Evolutionary conservation across 1,284 basidiomycete genomes (phyloP).

Genomic region (Boletus semigastroideus): DNA sequence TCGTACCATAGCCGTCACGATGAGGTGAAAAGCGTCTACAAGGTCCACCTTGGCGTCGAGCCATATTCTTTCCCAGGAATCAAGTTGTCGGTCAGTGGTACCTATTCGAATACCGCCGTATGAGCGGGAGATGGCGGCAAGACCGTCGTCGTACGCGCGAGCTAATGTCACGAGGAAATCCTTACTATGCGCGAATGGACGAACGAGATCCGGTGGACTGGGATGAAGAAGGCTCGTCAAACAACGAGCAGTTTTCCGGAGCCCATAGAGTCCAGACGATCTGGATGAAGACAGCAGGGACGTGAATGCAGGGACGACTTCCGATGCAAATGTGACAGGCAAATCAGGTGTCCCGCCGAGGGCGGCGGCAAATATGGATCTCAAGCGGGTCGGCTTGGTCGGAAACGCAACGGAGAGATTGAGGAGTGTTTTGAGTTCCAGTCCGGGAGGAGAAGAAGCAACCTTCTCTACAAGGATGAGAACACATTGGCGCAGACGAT

Average conservation of each 20-base stretch:
- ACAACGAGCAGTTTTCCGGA: conserved; percentile 62
- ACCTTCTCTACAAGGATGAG: conserved; percentile 58
- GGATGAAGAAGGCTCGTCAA: conserved; percentile 54
- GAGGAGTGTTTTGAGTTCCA: conserved; percentile 55
- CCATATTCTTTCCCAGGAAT: conserved; percentile 69
- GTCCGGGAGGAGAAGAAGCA: conserved; percentile 36
- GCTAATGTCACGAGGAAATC: conserved; percentile 59
- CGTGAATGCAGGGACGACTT: conserved; percentile 57
- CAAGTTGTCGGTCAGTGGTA: conserved; percentile 36
- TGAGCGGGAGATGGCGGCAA: conserved; percentile 51
- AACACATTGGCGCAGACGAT: conserved; percentile 47
- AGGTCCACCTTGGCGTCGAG: conserved; percentile 70
- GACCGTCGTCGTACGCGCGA: conserved; percentile 55
- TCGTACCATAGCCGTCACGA: conserved; percentile 50
- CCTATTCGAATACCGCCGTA: conserved; percentile 53
- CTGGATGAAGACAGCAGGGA: conserved; percentile 42
- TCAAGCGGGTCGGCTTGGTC: conserved; percentile 43
- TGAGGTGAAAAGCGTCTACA: conserved; percentile 63
- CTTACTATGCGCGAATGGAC: conserved; percentile 50
- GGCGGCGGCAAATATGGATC: conserved; percentile 43
- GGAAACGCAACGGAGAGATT: conserved; percentile 63
- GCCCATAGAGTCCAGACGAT: conserved; percentile 55
- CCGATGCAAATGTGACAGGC: conserved; percentile 36
- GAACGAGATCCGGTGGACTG: conserved; percentile 47
- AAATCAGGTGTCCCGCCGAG: conserved; percentile 35